Evolutionary conservation across 2,329 filamentous ascomycete genomes (phyloP), one percentile per base, ranked within the genome.

Genomic region (Stenocarpella maydis): DNA sequence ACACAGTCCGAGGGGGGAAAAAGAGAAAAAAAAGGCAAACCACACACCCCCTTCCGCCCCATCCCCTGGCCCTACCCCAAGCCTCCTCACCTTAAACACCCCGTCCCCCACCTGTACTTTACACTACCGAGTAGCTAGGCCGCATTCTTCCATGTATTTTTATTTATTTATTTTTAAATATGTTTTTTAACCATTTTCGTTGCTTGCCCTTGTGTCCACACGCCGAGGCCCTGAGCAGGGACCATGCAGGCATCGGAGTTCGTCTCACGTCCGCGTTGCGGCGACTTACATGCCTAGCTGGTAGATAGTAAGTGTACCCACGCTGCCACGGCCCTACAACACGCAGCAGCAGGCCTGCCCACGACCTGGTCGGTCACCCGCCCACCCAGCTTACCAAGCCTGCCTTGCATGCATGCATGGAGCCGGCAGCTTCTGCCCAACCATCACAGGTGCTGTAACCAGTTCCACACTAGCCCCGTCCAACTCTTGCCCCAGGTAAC

Each of bases 251-350:
- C 58, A 28, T 63, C 58, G 43, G 41, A 49, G 58, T 49, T 63
- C 43, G 58, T 63, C 58, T 63, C 58, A 63, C 58, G 49, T 34
- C 41, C 43, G 43, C 58, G 58, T 43, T 63, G 49, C 58, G 17
- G 24, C 14, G 14, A 26, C 24, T n/a, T 15, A 49, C 9, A 6
- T 34, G 17, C n/a, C n/a, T n/a, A n/a, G n/a, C n/a, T n/a, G n/a
- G n/a, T n/a, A n/a, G n/a, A n/a, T n/a, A n/a, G n/a, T n/a, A n/a
- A n/a, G n/a, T n/a, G n/a, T n/a, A n/a, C n/a, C n/a, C n/a, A n/a
- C n/a, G n/a, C n/a, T n/a, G n/a, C 58, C 41, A 24, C n/a, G 31
- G n/a, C n/a, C 58, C 58, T 60, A 58, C 54, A 31, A 58, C 54
- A 31, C 26, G 19, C 28, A 21, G 34, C 34, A 37, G 34, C n/a